Evolutionary conservation across 805 yeast species (phyloP).

Genomic region (Blastobotrys parvus): DNA sequence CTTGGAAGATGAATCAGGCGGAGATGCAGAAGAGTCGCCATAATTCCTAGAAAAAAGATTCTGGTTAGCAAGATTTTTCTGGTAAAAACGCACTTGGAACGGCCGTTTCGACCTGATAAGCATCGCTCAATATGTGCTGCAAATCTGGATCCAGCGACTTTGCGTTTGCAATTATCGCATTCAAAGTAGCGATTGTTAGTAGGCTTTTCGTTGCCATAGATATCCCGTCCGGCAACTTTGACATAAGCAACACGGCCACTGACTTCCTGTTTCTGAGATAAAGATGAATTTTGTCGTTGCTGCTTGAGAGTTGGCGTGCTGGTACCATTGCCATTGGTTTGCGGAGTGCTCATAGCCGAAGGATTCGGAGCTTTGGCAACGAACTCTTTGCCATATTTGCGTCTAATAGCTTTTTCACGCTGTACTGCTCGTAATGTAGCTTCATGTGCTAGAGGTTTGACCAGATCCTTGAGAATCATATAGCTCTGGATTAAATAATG

Average conservation of each 20-base stretch:
- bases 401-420: slow-evolving; percentile 26
- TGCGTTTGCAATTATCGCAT: slow-evolving; percentile 77
- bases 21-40: slow-evolving; percentile 5
- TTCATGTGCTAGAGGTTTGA: slow-evolving; percentile 28
- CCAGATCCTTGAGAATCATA: slow-evolving; percentile 22
- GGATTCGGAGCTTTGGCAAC: slow-evolving; percentile 11
- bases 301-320: slow-evolving; percentile 2
- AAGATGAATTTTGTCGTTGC: background rate
- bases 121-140: slow-evolving; percentile 93
- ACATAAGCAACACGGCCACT: slow-evolving; percentile 17
- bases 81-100: background rate
- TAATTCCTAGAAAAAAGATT: background rate
- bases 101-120: slow-evolving; percentile 51
- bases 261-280: slow-evolving; percentile 19
- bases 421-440: slow-evolving; percentile 27
- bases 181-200: slow-evolving; percentile 57
- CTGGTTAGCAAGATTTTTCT: background rate
- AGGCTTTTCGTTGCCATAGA: slow-evolving; percentile 33
- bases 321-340: slow-evolving; percentile 6
- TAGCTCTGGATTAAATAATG: slow-evolving; percentile 9
- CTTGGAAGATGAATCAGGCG: slow-evolving; percentile 8
- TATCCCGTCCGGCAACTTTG: slow-evolving; percentile 30
- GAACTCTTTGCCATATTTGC: slow-evolving; percentile 26
- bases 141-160: slow-evolving; percentile 83
- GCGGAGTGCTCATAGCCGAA: background rate